Percentiles rank a stretch among this genome's conserved stretches.
phyloP scores from a whole-genome alignment of 441 rosid species.

The Euphorbia schlechtendalii region DNA sequence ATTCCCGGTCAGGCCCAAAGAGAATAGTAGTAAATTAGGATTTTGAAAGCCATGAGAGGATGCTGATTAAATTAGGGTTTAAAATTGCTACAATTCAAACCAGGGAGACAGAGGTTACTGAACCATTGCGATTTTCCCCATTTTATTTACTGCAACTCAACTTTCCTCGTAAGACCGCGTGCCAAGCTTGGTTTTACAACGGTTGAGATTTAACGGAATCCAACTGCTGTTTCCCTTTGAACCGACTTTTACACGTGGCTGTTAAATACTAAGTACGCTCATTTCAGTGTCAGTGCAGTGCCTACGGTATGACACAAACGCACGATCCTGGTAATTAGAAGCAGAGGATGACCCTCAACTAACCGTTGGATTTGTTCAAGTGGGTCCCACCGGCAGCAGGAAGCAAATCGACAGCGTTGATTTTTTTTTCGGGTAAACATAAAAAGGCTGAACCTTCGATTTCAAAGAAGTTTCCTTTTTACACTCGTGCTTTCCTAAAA shows the following conservation, averaged over 20 bases:
- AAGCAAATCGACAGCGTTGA: too few relatives aligned
- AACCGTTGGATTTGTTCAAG: background rate
- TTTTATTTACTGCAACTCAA: background rate
- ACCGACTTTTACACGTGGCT: background rate
- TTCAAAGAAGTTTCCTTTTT: too few relatives aligned
- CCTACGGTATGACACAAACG: too few relatives aligned
- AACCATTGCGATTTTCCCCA: background rate
- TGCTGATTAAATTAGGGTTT: constrained; percentile 22
- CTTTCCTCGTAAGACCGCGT: background rate
- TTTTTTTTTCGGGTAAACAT: too few relatives aligned
- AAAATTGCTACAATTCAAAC: constrained; percentile 20
- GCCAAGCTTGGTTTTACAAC: background rate
- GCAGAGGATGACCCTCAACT: background rate
- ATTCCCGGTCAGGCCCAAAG: constrained; percentile 22
- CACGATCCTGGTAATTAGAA: background rate
- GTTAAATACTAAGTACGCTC: background rate
- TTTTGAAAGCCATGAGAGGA: constrained; percentile 26
- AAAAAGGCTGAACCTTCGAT: too few relatives aligned
- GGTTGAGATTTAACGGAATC: background rate
- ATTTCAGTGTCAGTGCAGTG: background rate
- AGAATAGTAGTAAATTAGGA: constrained; percentile 20
- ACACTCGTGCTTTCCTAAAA: too few relatives aligned
- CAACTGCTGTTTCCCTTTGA: background rate
- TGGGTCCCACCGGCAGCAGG: background rate
- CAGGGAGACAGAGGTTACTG: background rate